Evolutionary conservation across 306 rosid genomes (phyloP), one percentile per base, ranked within the genome.

Genomic region (Aeschynomene evenia): DNA sequence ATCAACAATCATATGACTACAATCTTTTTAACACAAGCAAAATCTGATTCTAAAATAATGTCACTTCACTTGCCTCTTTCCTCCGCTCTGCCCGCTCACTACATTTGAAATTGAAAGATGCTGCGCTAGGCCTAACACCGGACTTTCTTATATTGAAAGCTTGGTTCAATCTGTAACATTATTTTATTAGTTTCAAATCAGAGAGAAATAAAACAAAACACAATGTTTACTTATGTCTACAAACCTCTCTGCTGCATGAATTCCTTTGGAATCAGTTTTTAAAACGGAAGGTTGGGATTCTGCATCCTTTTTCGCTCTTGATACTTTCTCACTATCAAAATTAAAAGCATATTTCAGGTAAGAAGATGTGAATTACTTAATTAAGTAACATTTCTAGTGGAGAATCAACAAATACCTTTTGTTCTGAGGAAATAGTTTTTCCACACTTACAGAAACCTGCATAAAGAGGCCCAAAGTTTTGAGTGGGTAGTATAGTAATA

Each of bases 81-180:
- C 96, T 84, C 82, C 83, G 77, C 80, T 84, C 90, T 46, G 89
- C 92, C 24, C 89, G 75, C 77, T 77, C 83, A 21, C 53, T 33
- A 50, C 90, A 62, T 73, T 74, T 84, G 58, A 85, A 84, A 71
- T 76, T 82, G 79, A 87, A 91, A 70, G 77, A 39, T 60, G 82
- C 63, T 66, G 58, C 72, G 67, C 68, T 74, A 50, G 88, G 57
- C 75, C 52, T 82, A 51, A 57, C 63, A 77, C 70, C 79, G 20
- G 82, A 66, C 78, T 76, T 76, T 23, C 75, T 77, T 16, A 79
- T 66, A 78, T 72, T 77, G 43, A 57, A 70, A 58, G 78, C 24
- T 48, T 19, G 83, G 60, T 49, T 77, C 50, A 24, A 42, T 85
- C 83, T 82, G 33, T 5, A 51, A 51, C 21, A 63, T 34, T 26